Percentiles rank a stretch among this genome's conserved stretches.
Evolutionary conservation across 2,329 filamentous ascomycete genomes (phyloP).

Genomic region (Parastagonospora avenae): DNA sequence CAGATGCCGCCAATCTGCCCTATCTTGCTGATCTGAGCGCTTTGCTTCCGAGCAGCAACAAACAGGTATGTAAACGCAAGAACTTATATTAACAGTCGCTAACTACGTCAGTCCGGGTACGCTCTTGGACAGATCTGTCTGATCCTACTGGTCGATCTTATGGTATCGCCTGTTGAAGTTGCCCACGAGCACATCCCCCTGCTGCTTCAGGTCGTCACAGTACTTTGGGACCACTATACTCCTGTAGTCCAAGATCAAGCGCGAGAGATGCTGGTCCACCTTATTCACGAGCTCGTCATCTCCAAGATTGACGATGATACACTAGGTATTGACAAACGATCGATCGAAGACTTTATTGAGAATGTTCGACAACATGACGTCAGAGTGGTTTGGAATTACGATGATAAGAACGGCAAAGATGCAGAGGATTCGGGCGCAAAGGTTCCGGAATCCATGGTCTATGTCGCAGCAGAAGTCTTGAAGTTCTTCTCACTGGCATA

Average conservation of each 20-base stretch:
- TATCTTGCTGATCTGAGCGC: slow-evolving; percentile 72
- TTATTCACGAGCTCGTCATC: slow-evolving; percentile 94
- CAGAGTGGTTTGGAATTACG: slow-evolving; percentile 90
- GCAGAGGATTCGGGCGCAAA: slow-evolving; percentile 74
- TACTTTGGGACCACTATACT: slow-evolving; percentile 97
- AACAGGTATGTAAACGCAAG: slow-evolving; percentile 26
- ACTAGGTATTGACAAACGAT: slow-evolving; percentile 69
- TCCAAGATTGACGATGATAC: slow-evolving; percentile 72
- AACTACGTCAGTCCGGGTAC: slow-evolving; percentile 67
- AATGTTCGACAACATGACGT: slow-evolving; percentile 82
- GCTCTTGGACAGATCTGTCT: slow-evolving; percentile 91
- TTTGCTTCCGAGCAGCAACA: slow-evolving; percentile 37
- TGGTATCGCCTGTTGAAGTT: slow-evolving; percentile 88
- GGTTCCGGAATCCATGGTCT: slow-evolving; percentile 86
- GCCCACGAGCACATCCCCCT: slow-evolving; percentile 80
- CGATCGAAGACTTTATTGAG: slow-evolving; percentile 88
- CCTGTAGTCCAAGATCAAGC: slow-evolving; percentile 95
- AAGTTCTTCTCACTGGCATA: slow-evolving; percentile 84
- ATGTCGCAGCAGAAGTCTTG: slow-evolving; percentile 80
- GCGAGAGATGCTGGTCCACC: slow-evolving; percentile 94
- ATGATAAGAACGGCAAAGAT: slow-evolving; percentile 81
- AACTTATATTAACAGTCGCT: slow-evolving; percentile 7
- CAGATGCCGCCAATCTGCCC: slow-evolving; percentile 75
- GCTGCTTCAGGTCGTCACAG: slow-evolving; percentile 86
- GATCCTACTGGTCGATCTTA: slow-evolving; percentile 91